A percentile compares a stretch with the other conserved stretches of the same genome.
Evolutionary conservation across 208 protist species (phyloP).

Genomic region (Crithidia bombi): DNA sequence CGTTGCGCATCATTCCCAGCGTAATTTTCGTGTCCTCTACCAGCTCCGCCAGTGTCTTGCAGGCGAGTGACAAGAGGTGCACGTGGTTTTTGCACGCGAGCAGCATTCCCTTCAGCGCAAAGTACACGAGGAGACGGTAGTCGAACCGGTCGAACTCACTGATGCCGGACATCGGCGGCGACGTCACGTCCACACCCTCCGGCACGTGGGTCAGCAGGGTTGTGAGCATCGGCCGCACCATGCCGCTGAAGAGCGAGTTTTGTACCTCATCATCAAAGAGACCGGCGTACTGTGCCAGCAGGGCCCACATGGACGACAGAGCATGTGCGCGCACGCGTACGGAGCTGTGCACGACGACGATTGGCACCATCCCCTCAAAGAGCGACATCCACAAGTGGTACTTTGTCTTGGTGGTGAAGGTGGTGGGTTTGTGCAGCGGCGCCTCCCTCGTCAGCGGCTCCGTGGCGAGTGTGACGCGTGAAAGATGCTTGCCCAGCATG

Average conservation of each 20-base stretch:
- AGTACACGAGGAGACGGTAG: slow-evolving; percentile 76
- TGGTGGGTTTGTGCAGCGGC: slow-evolving; percentile 59
- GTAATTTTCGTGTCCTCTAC: slow-evolving; percentile 29
- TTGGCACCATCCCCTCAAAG: slow-evolving; percentile 80
- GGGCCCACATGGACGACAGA: slow-evolving; percentile 59
- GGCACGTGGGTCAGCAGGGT: slow-evolving; percentile 58
- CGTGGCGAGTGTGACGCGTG: slow-evolving; percentile 53
- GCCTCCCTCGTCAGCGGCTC: slow-evolving; percentile 47
- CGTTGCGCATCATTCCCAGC: slow-evolving; percentile 44
- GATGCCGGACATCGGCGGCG: slow-evolving; percentile 19
- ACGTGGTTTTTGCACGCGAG: slow-evolving; percentile 46
- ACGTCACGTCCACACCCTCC: slow-evolving; percentile 19
- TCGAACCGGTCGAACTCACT: slow-evolving; percentile 50
- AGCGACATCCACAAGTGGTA: slow-evolving; percentile 87
- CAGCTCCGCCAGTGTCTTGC: slow-evolving; percentile 46
- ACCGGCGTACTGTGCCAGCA: slow-evolving; percentile 61
- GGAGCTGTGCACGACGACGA: slow-evolving; percentile 71
- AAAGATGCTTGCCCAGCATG: slow-evolving; percentile 29
- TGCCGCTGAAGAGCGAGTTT: slow-evolving; percentile 63
- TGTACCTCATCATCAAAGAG: slow-evolving; percentile 66
- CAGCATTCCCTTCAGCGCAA: slow-evolving; percentile 72
- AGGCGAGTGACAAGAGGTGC: slow-evolving; percentile 56
- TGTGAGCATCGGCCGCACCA: slow-evolving; percentile 66
- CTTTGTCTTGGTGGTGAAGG: slow-evolving; percentile 54
- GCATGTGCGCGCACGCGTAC: slow-evolving; percentile 74